A percentile compares a stretch with the other conserved stretches of the same genome.
Conservation (phyloP, 768 basidiomycete species). For the Sporobolomyces phaffii region DNA sequence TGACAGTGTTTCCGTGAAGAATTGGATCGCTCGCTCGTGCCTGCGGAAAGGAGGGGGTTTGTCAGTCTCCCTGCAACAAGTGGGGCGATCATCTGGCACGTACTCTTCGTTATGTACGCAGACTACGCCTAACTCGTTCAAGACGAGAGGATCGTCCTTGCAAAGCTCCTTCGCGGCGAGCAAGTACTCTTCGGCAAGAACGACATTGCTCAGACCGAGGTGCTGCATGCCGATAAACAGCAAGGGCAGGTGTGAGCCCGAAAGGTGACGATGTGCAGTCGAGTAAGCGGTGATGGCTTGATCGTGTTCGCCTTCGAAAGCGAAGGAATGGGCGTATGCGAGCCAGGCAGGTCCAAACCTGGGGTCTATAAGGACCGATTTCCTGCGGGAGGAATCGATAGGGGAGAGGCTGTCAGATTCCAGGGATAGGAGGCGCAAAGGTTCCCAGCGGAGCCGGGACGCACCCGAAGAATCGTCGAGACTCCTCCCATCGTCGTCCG, state of each 20-base stretch:
- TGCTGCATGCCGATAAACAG: constrained; percentile 99
- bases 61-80: not conserved
- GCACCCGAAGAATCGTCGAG: constrained; percentile 89
- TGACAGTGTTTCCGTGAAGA: constrained; percentile 71
- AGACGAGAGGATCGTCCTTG: constrained; percentile 75
- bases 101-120: constrained; percentile 64
- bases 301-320: constrained; percentile 94
- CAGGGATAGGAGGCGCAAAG: not conserved
- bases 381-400: constrained; percentile 52
- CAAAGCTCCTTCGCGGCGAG: constrained; percentile 66
- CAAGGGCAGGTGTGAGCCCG: constrained; percentile 91
- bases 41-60: constrained; percentile 49
- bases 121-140: constrained; percentile 91
- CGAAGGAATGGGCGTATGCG: constrained; percentile 95
- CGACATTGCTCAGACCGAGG: constrained; percentile 74
- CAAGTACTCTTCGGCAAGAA: constrained; percentile 80
- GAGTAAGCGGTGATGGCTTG: constrained; percentile 98
- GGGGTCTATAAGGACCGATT: constrained; percentile 93
- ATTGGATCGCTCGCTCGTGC: constrained; percentile 61
- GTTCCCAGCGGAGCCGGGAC: constrained; percentile 23
- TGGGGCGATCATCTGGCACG: not conserved
- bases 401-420: not conserved
- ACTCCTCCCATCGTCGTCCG: constrained; percentile 78
- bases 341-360: constrained; percentile 96
- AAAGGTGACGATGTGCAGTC: constrained; percentile 89